Evolutionary conservation across 768 basidiomycete genomes (phyloP).

Genomic region (Hirschioporus abietinus): DNA sequence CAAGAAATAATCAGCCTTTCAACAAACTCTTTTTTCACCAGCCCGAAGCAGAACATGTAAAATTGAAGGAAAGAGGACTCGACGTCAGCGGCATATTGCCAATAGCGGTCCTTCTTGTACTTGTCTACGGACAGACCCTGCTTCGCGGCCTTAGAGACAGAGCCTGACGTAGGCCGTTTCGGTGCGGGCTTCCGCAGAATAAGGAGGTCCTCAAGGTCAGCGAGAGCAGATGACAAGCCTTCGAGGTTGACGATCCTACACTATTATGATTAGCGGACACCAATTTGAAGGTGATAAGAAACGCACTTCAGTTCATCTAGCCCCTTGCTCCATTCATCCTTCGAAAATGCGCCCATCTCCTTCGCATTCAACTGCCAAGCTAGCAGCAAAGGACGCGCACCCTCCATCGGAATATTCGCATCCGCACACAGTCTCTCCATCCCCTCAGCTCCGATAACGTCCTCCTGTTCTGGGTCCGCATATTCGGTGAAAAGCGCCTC

Average conservation of each 20-base stretch:
- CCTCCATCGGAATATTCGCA: conserved; percentile 67
- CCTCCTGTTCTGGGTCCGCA: conserved; percentile 45
- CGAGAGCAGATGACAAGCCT: conserved; percentile 43
- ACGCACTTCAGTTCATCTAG: conserved; percentile 42
- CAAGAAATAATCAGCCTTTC: not conserved
- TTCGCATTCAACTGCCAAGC: conserved; percentile 69
- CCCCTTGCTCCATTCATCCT: conserved; percentile 65
- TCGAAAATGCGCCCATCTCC: conserved; percentile 70
- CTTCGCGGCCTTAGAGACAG: conserved; percentile 28
- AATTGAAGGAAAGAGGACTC: conserved; percentile 55
- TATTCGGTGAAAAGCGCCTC: conserved; percentile 56
- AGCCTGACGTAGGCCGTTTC: conserved; percentile 17
- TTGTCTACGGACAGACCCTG: conserved; percentile 30
- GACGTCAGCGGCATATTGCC: conserved; percentile 41
- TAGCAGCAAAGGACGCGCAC: conserved; percentile 63
- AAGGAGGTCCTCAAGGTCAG: conserved; percentile 62
- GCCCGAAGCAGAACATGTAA: conserved; percentile 65
- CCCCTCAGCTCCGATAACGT: conserved; percentile 66
- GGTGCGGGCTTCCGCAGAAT: conserved; percentile 40
- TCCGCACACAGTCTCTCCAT: conserved; percentile 68
- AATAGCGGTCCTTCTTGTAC: conserved; percentile 53
- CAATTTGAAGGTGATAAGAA: not conserved
- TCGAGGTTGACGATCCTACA: conserved; percentile 45
- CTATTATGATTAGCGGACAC: conserved; percentile 10
- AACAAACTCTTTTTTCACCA: conserved; percentile 69